Conservation (phyloP, 805 yeast species). For the Ogataea methanolica region DNA sequence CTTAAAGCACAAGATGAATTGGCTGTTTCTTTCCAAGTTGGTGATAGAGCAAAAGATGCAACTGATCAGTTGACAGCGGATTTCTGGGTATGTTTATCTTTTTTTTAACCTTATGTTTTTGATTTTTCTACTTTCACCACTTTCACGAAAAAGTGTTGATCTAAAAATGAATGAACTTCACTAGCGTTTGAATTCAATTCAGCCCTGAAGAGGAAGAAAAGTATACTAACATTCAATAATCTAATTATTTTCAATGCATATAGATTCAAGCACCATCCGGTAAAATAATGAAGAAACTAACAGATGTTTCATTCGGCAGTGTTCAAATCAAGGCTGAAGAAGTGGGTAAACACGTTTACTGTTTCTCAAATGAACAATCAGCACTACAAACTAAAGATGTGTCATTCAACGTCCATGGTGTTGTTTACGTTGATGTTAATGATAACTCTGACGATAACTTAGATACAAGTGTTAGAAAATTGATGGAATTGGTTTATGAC, state of each 20-base stretch:
- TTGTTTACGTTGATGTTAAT: slow-evolving; percentile 75
- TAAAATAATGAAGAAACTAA: slow-evolving; percentile 44
- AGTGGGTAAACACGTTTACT: slow-evolving; percentile 76
- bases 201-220: not conserved
- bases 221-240: not conserved
- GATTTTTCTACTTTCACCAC: not conserved
- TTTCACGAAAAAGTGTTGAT: too few relatives aligned
- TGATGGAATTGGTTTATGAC: slow-evolving; percentile 73
- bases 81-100: slow-evolving; percentile 42
- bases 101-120: not conserved
- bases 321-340: slow-evolving; percentile 58
- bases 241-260: not conserved
- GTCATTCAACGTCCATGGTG: slow-evolving; percentile 92
- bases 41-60: slow-evolving; percentile 75
- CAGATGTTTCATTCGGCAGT: slow-evolving; percentile 76
- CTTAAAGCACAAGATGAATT: slow-evolving; percentile 81
- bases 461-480: slow-evolving; percentile 76
- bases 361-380: slow-evolving; percentile 85
- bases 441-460: slow-evolving; percentile 64
- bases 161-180: too few relatives aligned
- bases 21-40: slow-evolving; percentile 88
- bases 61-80: slow-evolving; percentile 63
- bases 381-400: slow-evolving; percentile 78
- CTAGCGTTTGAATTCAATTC: not conserved
- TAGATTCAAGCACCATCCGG: slow-evolving; percentile 35